Conservation (phyloP, 225 moss, liverwort and hornwort genomes). For the Rhytidiadelphus loreus region DNA sequence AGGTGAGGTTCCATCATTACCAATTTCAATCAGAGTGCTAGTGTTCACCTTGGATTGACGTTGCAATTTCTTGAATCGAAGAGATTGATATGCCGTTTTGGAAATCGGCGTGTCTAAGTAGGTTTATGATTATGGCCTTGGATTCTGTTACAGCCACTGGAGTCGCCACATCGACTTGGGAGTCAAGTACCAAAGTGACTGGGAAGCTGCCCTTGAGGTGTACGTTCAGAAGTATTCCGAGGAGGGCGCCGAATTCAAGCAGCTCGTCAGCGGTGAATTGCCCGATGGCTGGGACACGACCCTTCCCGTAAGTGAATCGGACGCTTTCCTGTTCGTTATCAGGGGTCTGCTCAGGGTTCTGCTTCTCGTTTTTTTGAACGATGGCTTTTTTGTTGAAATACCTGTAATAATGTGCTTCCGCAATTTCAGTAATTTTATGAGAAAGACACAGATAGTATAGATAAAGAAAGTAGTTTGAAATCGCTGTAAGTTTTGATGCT, state of each 20-base stretch:
- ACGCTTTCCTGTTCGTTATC: not conserved
- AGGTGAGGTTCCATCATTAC: conserved; percentile 8
- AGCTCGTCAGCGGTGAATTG: conserved; percentile 42
- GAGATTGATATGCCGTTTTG: not conserved
- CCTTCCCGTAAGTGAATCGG: conserved; percentile 48
- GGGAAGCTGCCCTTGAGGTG: conserved; percentile 39
- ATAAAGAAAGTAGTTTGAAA: not conserved
- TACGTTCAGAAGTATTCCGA: conserved; percentile 69
- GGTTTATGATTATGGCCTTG: not conserved
- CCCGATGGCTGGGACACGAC: conserved; percentile 45
- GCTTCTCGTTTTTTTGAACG: not conserved
- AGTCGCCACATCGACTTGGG: conserved; percentile 49
- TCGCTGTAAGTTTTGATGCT: not conserved
- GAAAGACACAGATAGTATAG: not conserved
- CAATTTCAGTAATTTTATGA: not conserved
- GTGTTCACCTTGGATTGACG: not conserved
- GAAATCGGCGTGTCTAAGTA: not conserved
- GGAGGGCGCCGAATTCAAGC: conserved; percentile 61
- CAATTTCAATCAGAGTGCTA: not conserved
- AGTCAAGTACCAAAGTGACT: conserved; percentile 35
- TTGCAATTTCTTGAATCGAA: not conserved
- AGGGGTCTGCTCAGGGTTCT: not conserved
- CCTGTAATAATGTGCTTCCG: not conserved
- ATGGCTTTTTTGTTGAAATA: not conserved
- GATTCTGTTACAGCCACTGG: conserved; percentile 45